Evolutionary conservation across 495 filamentous ascomycete species (phyloP), one percentile per base, ranked within the genome.

Genomic region (Copromyces sp.): DNA sequence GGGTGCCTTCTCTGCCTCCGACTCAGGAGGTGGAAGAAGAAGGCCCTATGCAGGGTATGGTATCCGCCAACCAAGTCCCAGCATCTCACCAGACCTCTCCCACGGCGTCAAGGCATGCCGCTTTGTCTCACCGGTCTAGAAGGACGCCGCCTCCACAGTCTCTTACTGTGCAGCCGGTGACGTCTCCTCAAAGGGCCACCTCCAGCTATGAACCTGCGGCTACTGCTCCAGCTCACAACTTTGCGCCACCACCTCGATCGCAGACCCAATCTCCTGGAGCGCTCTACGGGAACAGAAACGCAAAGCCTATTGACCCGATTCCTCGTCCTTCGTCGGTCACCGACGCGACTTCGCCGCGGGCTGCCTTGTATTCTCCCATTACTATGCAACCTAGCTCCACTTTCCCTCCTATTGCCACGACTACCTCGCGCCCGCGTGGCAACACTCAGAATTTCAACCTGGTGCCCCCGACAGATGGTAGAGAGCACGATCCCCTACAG

Each of bases 181-280:
- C 88, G 73, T 87, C 85, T 68, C 87, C 89, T 77, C 85, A 90
- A 69, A 80, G 85, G 72, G 75, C 83, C 69, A 70, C 84, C 72
- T 82, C 83, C 74, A 82, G 81, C 74, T 81, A 90, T 81, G 75
- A 81, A 39, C 76, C 82, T 35, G 47, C 77, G 29, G 53, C 53
- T 65, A 16, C 29, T 71, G 75, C 78, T 73, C 73, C 77, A 74
- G 79, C 81, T 45, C 78, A 81, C 39, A 81, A 82, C 45, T 80
- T 86, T 73, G 82, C 82, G 32, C 87, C 92, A 20, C 90, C 91
- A 9, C 87, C 87, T 68, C 87, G 94, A 70, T 92, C 94, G 16
- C 91, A 93, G 75, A 97, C 95, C 1, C 93, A 96, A 78, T 97
- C 94, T 24, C 95, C 95, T 8, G 88, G 90, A 40, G 81, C 84